A percentile compares a stretch with the other conserved stretches of the same genome.
Conservation (phyloP, 352 stramenopile genomes). For the Pythium angustatum region DNA sequence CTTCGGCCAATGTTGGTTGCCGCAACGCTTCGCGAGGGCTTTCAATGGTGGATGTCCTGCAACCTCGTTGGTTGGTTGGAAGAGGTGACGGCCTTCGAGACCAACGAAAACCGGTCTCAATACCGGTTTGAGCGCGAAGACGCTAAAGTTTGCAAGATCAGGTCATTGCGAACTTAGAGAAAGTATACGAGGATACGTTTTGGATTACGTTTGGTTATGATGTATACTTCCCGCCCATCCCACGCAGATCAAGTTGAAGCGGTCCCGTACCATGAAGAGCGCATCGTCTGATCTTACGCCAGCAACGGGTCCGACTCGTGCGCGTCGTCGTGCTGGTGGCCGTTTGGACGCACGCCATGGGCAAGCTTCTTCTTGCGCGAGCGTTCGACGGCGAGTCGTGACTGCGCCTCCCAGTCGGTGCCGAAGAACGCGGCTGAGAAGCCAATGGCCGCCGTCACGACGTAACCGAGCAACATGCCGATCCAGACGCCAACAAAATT, state of each 20-base stretch:
- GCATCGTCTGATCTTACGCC: too few relatives aligned
- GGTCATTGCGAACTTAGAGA: neutral
- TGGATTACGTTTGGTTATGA: neutral
- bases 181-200: neutral
- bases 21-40: conserved; percentile 5
- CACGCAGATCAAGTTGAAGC: too few relatives aligned
- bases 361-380: conserved; percentile 34
- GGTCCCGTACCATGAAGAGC: too few relatives aligned
- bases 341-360: neutral
- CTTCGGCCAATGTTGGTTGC: conserved; percentile 8
- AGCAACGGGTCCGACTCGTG: conserved; percentile 28
- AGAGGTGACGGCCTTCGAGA: neutral
- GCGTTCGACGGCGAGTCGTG: conserved; percentile 49
- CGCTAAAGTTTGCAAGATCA: neutral
- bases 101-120: neutral
- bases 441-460: conserved; percentile 69
- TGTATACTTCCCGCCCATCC: neutral
- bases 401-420: conserved; percentile 62
- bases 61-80: conserved; percentile 19
- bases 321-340: neutral
- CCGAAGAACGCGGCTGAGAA: conserved; percentile 57
- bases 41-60: conserved; percentile 15
- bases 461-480: conserved; percentile 71
- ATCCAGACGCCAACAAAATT: conserved; percentile 74
- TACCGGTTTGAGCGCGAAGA: neutral